Conservation (phyloP, 2,329 filamentous ascomycete species). For the Colletotrichum phormii region DNA sequence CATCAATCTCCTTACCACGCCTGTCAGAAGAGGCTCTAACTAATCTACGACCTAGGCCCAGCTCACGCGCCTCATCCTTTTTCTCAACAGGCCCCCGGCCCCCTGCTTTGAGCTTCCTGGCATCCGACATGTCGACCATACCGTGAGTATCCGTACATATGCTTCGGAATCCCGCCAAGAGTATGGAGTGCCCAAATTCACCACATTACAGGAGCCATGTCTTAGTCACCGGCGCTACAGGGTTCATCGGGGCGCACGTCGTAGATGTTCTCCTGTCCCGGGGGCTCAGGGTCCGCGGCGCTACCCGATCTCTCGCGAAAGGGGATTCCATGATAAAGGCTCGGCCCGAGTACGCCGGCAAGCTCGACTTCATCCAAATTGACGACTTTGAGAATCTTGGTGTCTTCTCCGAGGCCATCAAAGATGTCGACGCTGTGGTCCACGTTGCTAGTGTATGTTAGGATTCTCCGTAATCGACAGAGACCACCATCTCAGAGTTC, state of each 20-base stretch:
- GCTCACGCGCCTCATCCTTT: no score
- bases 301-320: constrained; percentile 45
- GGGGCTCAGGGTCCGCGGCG: constrained; percentile 47
- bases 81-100: no score
- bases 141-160: neutral
- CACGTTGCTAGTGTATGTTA: constrained; percentile 58
- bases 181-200: neutral
- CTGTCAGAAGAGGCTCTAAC: no score
- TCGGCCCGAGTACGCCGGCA: constrained; percentile 47
- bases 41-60: no score
- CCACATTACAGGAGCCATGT: constrained; percentile 14
- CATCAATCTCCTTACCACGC: neutral
- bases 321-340: constrained; percentile 50
- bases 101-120: neutral
- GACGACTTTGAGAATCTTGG: constrained; percentile 53
- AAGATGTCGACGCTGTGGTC: constrained; percentile 56
- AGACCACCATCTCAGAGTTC: neutral
- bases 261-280: constrained; percentile 45
- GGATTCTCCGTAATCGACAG: constrained; percentile 18
- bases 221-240: constrained; percentile 22
- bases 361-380: constrained; percentile 56
- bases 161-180: neutral
- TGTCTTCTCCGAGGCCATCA: constrained; percentile 50
- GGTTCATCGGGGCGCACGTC: constrained; percentile 46
- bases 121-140: neutral